Evolutionary conservation across 2,329 filamentous ascomycete species (phyloP).

Genomic region (Penicillium sp.): DNA sequence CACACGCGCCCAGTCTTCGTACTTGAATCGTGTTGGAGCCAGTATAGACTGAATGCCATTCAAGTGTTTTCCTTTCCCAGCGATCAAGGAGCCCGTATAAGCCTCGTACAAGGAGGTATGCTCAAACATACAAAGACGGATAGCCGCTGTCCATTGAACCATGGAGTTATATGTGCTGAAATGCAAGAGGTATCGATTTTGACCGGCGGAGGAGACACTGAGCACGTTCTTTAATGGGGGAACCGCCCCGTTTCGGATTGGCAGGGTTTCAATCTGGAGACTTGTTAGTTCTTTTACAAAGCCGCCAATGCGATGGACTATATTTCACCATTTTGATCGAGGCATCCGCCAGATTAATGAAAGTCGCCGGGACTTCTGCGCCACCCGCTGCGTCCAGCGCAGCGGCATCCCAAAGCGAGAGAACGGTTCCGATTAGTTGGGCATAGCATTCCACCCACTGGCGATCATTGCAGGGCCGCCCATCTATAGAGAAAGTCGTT

Average conservation of each 20-base stretch:
- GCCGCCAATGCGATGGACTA: not conserved
- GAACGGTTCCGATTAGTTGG: constrained; percentile 87
- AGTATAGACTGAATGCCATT: constrained; percentile 90
- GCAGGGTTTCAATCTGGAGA: constrained; percentile 75
- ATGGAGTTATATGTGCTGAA: constrained; percentile 93
- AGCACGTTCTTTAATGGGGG: constrained; percentile 89
- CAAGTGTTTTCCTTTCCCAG: constrained; percentile 80
- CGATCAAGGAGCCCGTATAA: constrained; percentile 91
- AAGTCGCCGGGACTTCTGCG: constrained; percentile 79
- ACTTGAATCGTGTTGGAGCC: constrained; percentile 67
- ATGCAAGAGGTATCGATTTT: constrained; percentile 90
- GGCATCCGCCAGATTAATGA: constrained; percentile 94
- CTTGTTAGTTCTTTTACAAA: constrained; percentile 6
- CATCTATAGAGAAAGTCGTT: constrained; percentile 55
- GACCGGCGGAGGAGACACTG: constrained; percentile 89
- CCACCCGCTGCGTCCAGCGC: constrained; percentile 83
- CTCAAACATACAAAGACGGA: constrained; percentile 89
- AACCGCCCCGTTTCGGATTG: constrained; percentile 69
- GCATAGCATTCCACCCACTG: constrained; percentile 97
- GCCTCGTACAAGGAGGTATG: constrained; percentile 89
- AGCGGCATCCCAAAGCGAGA: constrained; percentile 92
- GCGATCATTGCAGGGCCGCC: constrained; percentile 75
- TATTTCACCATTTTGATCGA: constrained; percentile 87
- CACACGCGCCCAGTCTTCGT: constrained; percentile 91
- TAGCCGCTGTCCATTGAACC: constrained; percentile 91